phyloP scores from a whole-genome alignment of 495 filamentous ascomycete genomes.

The Penicillium waksmanii region DNA sequence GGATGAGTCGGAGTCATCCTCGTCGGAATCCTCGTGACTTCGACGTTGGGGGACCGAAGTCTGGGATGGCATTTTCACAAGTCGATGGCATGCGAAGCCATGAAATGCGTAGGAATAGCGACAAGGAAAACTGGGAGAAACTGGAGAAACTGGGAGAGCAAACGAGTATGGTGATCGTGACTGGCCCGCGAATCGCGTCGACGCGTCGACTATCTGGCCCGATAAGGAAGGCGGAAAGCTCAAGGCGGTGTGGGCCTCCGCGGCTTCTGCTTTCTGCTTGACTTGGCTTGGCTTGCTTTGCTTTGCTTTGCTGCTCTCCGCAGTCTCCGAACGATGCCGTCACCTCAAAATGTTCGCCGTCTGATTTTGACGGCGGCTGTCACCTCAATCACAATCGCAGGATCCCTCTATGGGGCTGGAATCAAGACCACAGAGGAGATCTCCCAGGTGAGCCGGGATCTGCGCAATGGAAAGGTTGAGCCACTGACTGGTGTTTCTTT shows the following conservation, averaged over 20 bases:
- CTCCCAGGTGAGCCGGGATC: conserved; percentile 37
- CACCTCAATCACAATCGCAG: conserved; percentile 52
- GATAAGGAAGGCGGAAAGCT: not conserved
- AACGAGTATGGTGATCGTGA: too few relatives aligned
- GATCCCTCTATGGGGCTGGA: conserved; percentile 58
- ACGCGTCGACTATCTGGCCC: not conserved
- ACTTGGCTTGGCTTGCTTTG: conserved; percentile 6
- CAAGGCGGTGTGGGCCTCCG: conserved; percentile 31
- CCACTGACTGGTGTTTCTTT: not conserved
- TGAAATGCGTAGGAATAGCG: too few relatives aligned
- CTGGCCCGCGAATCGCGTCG: not conserved
- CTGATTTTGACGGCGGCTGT: conserved; percentile 53
- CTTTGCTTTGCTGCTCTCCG: not conserved
- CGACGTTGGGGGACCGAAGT: conserved; percentile 37
- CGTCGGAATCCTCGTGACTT: conserved; percentile 32
- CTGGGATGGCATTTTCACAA: conserved; percentile 34
- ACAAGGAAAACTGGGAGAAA: too few relatives aligned
- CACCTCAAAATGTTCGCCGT: conserved; percentile 35
- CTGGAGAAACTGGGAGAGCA: too few relatives aligned
- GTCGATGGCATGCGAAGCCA: too few relatives aligned
- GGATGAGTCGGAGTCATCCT: conserved; percentile 17
- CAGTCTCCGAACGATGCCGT: conserved; percentile 24
- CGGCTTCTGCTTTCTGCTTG: not conserved
- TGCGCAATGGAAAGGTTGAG: not conserved
- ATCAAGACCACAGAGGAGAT: conserved; percentile 53